Base-by-base conservation (phyloP, 768 basidiomycete genomes). In the Termitomyces eurrhizus region DNA sequence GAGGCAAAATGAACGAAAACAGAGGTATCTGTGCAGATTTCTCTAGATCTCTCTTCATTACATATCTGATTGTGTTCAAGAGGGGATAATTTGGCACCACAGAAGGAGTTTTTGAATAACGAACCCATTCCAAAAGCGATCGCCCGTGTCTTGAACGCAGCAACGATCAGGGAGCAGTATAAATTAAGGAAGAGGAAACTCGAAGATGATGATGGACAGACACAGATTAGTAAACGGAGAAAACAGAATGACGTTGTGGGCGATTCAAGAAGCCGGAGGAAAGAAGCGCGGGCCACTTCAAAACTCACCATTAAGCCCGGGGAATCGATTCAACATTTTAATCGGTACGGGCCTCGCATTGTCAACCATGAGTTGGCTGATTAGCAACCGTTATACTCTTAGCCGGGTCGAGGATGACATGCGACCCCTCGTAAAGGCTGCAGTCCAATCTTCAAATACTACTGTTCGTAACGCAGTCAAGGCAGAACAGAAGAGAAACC, bases 331-430 rank as follows among this genome's bases (percentile, higher is more conserved):
- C 78, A 82, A 57, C 87, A 90, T 74, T 93, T 92, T 71, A 88
- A 91, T 70, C 78, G 83, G 90, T 90, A 65, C 55, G 83, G 58
- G 29, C 14, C 9, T 21, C 29, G 36, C 4, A 16, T 39, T 18
- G 21, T 7, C 3, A 18, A 33, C 36, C 1, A 13, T 29, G 29
- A n/a, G 1, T 0, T 14, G 16, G 7, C 18, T 60, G 52, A 51
- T 44, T 5, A 46, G n/a, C 8, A 32, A 32, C 52, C 44, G 16
- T 21, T n/a, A 2, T 36, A 52, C 29, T 55, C 51, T 2, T 56
- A 92, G 90, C 70, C 82, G 91, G 44, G 89, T 93, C 3, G 91
- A 93, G 69, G 80, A 82, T 54, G 81, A 82, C 64, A 84, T 92
- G 81, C 78, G 86, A 21, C 85, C 85, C 2, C 70, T 84, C 7